Percentiles rank a stretch among this genome's conserved stretches.
Conservation (phyloP, 805 yeast species). For the Monosporozyma solicola region DNA sequence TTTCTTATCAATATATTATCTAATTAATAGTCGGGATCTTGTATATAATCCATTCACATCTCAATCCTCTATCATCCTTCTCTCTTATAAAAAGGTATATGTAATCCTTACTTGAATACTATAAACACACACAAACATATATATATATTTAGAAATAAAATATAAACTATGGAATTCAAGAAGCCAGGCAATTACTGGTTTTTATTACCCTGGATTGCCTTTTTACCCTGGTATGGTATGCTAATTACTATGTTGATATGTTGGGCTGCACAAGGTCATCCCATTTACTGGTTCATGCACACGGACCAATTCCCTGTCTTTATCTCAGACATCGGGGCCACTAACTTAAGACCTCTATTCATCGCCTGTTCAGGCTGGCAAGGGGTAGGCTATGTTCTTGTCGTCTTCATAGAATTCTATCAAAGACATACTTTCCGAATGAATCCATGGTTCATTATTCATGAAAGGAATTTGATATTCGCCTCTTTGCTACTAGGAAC, state of each 20-base stretch:
- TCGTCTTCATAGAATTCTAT: conserved; percentile 52
- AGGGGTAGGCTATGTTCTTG: conserved; percentile 61
- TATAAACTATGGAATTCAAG: not conserved
- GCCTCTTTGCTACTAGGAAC: conserved; percentile 37
- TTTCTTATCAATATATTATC: no score
- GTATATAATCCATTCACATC: no score
- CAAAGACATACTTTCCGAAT: conserved; percentile 38
- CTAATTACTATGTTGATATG: conserved; percentile 64
- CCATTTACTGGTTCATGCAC: conserved; percentile 51
- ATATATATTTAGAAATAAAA: not conserved
- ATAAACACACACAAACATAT: not conserved
- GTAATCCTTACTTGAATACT: no score
- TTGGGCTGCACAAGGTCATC: conserved; percentile 79
- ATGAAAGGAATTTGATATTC: conserved; percentile 34
- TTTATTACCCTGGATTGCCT: conserved; percentile 55
- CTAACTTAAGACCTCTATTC: conserved; percentile 75
- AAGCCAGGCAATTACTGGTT: conserved; percentile 38
- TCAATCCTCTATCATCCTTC: no score
- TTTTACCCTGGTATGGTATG: conserved; percentile 86
- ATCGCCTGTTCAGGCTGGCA: conserved; percentile 71
- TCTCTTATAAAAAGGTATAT: no score
- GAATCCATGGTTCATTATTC: conserved; percentile 34
- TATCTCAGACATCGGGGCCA: conserved; percentile 83
- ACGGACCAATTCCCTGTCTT: conserved; percentile 47
- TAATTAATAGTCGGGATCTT: no score